Evolutionary conservation across 306 rosid species (phyloP), one percentile per base, ranked within the genome.

Genomic region (Lathyrus oleraceus): DNA sequence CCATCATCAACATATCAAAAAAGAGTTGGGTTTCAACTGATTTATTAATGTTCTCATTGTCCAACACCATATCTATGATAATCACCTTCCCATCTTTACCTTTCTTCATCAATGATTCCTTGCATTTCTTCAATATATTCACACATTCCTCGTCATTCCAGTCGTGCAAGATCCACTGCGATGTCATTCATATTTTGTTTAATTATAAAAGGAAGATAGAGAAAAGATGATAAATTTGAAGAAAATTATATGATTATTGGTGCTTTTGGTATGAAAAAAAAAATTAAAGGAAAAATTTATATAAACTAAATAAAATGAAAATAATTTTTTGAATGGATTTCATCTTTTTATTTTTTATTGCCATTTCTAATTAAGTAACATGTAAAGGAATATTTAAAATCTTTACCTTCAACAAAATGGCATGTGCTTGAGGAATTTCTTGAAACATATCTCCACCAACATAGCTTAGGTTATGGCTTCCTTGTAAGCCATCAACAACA

Each of bases 381-480:
- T 21, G 23, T 21, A 21, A 21, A 21, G 1, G 23, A 21, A 21
- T 21, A 21, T n/a, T 4, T 17, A 23, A 12, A 6, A 30, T 14
- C 14, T 58, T n/a, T 59, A 84, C 89, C 86, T 81, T 85, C 36
- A 85, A 14, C 3, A 87, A 47, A 65, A 84, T 17, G 2, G 81
- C 78, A 62, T 87, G 68, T 0, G 71, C 48, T 0, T 80, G 61
- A 42, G 89, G 87, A 66, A 84, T 58, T 3, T 71, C 54, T 2
- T 74, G 70, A 53, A 87, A 84, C 89, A 84, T 82, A 70, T 82
- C 73, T 7, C 89, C 91, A 20, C 59, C 74, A 6, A 82, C 76
- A 43, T 47, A 84, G 27, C 76, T 70, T 3, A 87, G 8, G 17
- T 87, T 80, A 0, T 44, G 56, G 1, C 11, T 39, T 10, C 70